A percentile compares a stretch with the other conserved stretches of the same genome.
Evolutionary conservation across 2,329 filamentous ascomycete genomes (phyloP).

Genomic region (Talaromyces sp.): DNA sequence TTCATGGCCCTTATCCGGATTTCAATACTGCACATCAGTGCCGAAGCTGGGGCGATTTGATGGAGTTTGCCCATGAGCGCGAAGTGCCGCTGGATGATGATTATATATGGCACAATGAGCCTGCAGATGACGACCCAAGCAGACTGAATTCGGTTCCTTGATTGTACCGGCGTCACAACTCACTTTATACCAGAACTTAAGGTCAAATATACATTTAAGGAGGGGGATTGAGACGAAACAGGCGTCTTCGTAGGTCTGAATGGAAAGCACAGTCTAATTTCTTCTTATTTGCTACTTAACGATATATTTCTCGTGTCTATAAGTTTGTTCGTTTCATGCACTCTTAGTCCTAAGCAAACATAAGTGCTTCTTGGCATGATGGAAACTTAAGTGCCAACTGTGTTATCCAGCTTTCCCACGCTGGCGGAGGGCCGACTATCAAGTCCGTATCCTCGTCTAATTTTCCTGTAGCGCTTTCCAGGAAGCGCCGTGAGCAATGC

Average conservation of each 20-base stretch:
- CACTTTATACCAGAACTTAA: not conserved
- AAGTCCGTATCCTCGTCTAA: not conserved
- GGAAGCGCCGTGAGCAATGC: not conserved
- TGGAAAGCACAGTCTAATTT: not conserved
- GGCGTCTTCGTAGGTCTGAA: not conserved
- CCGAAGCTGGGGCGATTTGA: not conserved
- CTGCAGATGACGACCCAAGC: not conserved
- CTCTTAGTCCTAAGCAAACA: not conserved
- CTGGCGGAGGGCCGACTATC: not conserved
- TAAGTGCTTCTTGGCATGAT: not conserved
- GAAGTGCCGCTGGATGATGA: constrained; percentile 3
- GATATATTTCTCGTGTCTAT: not conserved
- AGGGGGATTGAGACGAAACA: not conserved
- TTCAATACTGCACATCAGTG: constrained; percentile 9
- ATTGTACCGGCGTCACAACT: not conserved
- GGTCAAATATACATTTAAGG: not conserved
- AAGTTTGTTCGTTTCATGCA: not conserved
- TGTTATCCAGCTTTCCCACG: not conserved
- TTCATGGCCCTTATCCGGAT: constrained; percentile 8
- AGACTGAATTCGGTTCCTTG: not conserved
- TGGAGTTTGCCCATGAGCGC: not conserved
- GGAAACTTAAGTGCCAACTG: not conserved
- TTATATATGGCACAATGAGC: constrained; percentile 5
- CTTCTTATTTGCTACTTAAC: not conserved
- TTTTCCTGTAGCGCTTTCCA: not conserved